Evolutionary conservation across 1,284 basidiomycete genomes (phyloP).

Genomic region (Ustilago nuda): DNA sequence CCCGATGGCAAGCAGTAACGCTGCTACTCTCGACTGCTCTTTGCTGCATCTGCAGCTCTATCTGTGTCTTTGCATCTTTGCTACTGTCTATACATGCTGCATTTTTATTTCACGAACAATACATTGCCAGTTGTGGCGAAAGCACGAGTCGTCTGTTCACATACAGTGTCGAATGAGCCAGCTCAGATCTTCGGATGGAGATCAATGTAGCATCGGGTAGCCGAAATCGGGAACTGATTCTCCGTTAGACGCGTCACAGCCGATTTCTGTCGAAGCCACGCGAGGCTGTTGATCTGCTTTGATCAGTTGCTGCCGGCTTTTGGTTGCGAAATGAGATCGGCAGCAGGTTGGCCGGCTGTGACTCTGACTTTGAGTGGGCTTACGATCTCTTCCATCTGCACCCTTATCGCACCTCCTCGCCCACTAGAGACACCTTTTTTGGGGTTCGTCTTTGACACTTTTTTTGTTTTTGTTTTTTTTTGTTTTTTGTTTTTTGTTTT

Average conservation of each 20-base stretch:
- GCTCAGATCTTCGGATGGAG: neutral
- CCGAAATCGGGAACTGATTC: neutral
- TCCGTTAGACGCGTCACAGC: neutral
- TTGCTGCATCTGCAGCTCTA: neutral
- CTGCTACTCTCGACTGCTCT: neutral
- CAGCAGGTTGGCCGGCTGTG: neutral
- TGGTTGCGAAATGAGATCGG: neutral
- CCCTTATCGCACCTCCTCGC: neutral
- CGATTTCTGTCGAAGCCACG: neutral
- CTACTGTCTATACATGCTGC: neutral
- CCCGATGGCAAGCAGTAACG: conserved; percentile 17
- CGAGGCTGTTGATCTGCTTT: neutral
- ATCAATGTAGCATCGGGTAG: neutral
- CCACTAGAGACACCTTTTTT: neutral
- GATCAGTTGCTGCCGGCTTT: neutral
- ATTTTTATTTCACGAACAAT: conserved; percentile 6
- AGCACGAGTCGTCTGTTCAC: neutral
- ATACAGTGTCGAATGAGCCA: neutral
- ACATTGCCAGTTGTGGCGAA: neutral
- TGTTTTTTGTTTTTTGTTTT: neutral
- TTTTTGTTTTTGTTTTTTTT: no score
- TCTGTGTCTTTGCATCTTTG: neutral
- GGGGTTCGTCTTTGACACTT: neutral
- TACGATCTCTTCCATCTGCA: neutral
- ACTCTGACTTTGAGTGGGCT: neutral